Evolutionary conservation across 139 green algal genomes (phyloP), one percentile per base, ranked within the genome.

Genomic region (Raphidocelis subcapitata): DNA sequence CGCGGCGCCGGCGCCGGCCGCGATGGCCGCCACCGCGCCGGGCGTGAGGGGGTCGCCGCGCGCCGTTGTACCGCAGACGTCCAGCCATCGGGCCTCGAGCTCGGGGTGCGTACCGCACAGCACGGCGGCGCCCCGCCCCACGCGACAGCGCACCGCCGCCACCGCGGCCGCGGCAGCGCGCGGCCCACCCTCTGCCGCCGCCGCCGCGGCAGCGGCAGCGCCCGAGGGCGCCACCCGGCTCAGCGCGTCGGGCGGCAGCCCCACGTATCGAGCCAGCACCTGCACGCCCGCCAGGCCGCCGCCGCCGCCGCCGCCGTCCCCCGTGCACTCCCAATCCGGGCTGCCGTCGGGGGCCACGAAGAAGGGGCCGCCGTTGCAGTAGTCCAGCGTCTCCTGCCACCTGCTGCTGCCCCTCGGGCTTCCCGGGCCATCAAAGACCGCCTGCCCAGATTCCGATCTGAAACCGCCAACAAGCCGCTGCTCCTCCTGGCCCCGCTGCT

Each of bases 361-460:
- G 1, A 75, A 60, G 0, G 89, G 88, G 1, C 89, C 89, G 15
- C 89, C 89, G 71, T 94, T 94, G 65, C 74, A 78, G 69, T 93
- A 93, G 79, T 94, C 89, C 0, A 33, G 5, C 20, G 64, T 82
- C 26, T 33, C 37, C 21, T 59, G 32, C 84, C 81, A 90, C 0
- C 37, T 44, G 10, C 44, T 32, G 20, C 33, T 54, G 8, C 23
- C 33, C 2, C 26, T 49, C n/a, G n/a, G n/a, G n/a, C n/a, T n/a
- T n/a, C n/a, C n/a, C n/a, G n/a, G n/a, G n/a, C n/a, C n/a, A n/a
- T n/a, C n/a, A n/a, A n/a, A n/a, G n/a, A n/a, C n/a, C n/a, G n/a
- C n/a, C n/a, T n/a, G n/a, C n/a, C n/a, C n/a, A n/a, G n/a, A n/a
- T n/a, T n/a, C n/a, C n/a, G n/a, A n/a, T n/a, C n/a, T n/a, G n/a